These are phyloP conservation scores for Capronia coronata DNA, from an alignment of 2,329 filamentous ascomycete genomes.

Conservation along the genomic window DNA sequence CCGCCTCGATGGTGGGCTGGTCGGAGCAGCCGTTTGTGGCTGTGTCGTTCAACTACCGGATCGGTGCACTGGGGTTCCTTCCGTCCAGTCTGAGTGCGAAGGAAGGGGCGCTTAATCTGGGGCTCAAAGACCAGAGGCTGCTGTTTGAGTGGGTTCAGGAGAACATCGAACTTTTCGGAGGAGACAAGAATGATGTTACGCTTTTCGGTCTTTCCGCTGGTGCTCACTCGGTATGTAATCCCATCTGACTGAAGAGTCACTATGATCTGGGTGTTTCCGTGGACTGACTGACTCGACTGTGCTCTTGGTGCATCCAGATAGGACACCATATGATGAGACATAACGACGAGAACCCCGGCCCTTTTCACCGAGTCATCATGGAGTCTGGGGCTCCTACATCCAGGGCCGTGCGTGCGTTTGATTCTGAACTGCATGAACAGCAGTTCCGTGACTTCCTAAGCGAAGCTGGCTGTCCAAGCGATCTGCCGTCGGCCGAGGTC, in stretches of 20 bases:
- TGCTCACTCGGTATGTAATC: slow-evolving; percentile 35
- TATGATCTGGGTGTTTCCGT: background rate
- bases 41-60: slow-evolving; percentile 41
- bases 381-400: slow-evolving; percentile 46
- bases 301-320: slow-evolving; percentile 13
- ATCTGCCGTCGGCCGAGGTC: slow-evolving; percentile 30
- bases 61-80: slow-evolving; percentile 42
- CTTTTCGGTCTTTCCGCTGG: slow-evolving; percentile 32
- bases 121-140: slow-evolving; percentile 39
- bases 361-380: slow-evolving; percentile 44
- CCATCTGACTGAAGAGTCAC: no score
- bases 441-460: slow-evolving; percentile 46
- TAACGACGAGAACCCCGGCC: slow-evolving; percentile 23
- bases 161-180: slow-evolving; percentile 31
- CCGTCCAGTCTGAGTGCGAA: slow-evolving; percentile 3
- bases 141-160: slow-evolving; percentile 33
- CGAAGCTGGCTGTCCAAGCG: slow-evolving; percentile 34
- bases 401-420: slow-evolving; percentile 38
- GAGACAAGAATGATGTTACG: slow-evolving; percentile 47
- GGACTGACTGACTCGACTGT: background rate
- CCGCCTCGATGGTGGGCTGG: slow-evolving; percentile 53
- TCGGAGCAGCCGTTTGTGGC: slow-evolving; percentile 39
- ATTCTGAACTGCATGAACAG: slow-evolving; percentile 38
- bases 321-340: slow-evolving; percentile 33
- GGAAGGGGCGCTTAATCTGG: slow-evolving; percentile 35